A percentile compares a stretch with the other conserved stretches of the same genome.
These are phyloP conservation scores for Fusarium annulatum DNA, from an alignment of 2,329 filamentous ascomycete genomes.

Conservation along the genomic window DNA sequence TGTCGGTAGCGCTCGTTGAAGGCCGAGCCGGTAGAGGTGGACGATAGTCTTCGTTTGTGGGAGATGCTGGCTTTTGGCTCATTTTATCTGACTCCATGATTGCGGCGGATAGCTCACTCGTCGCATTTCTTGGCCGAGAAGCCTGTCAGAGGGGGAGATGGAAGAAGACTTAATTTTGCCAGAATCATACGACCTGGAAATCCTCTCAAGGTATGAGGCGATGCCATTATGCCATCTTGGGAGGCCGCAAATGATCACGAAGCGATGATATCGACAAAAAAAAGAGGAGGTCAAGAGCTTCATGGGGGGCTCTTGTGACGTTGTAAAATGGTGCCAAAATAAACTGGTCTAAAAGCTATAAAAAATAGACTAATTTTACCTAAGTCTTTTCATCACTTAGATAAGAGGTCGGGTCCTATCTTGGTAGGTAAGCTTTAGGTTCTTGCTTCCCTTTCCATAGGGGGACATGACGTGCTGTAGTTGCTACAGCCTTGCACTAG, in stretches of 20 bases:
- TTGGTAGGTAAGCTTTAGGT: neutral
- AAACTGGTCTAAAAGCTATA: neutral
- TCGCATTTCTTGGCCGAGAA: slow-evolving; percentile 45
- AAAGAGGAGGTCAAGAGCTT: slow-evolving; percentile 26
- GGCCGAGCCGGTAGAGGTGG: slow-evolving; percentile 68
- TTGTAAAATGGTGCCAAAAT: neutral
- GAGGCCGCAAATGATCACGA: slow-evolving; percentile 28
- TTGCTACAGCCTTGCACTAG: slow-evolving; percentile 44
- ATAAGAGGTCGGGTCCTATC: neutral
- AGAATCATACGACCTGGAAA: slow-evolving; percentile 29
- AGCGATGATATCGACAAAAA: neutral
- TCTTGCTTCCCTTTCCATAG: neutral
- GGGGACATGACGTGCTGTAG: slow-evolving; percentile 37
- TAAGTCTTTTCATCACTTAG: neutral
- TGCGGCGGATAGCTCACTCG: slow-evolving; percentile 21
- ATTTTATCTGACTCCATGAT: slow-evolving; percentile 43
- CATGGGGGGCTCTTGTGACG: neutral
- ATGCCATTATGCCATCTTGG: slow-evolving; percentile 50
- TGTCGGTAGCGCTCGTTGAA: slow-evolving; percentile 51
- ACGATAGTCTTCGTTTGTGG: slow-evolving; percentile 57
- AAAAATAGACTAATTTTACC: neutral
- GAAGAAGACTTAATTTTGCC: neutral
- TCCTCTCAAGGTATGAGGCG: slow-evolving; percentile 4
- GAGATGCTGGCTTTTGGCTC: slow-evolving; percentile 44
- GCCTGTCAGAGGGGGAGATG: neutral